A percentile compares a stretch with the other conserved stretches of the same genome.
Conservation (phyloP, 75 land plant species). For the Chamaecyparis obtusa region DNA sequence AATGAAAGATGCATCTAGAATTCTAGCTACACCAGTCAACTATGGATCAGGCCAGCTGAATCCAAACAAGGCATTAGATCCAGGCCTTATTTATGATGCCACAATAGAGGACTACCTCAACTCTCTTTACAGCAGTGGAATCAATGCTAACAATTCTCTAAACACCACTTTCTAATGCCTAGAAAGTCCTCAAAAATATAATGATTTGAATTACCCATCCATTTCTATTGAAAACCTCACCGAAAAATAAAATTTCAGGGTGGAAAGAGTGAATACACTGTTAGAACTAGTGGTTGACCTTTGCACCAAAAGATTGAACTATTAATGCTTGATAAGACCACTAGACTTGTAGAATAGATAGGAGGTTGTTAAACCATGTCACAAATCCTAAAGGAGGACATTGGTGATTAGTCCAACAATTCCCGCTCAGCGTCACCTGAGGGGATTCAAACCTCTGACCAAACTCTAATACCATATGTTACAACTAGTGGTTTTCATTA, state of each 20-base stretch:
- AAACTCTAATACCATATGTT: too few relatives aligned
- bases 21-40: constrained; percentile 40
- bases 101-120: constrained; percentile 44
- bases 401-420: too few relatives aligned
- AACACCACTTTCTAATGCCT: constrained; percentile 38
- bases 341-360: too few relatives aligned
- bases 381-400: too few relatives aligned
- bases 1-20: constrained; percentile 29
- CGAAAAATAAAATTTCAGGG: constrained; percentile 34
- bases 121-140: constrained; percentile 43
- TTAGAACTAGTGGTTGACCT: too few relatives aligned
- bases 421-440: too few relatives aligned
- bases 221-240: constrained; percentile 49
- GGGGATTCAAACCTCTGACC: too few relatives aligned
- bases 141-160: not conserved
- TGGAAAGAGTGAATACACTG: constrained; percentile 41
- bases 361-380: too few relatives aligned
- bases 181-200: constrained; percentile 14
- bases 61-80: constrained; percentile 54
- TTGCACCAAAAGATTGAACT: too few relatives aligned
- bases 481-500: too few relatives aligned
- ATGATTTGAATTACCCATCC: constrained; percentile 77
- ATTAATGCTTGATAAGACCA: too few relatives aligned
- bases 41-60: constrained; percentile 63
- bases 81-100: constrained; percentile 74